Evolutionary conservation across 2,329 filamentous ascomycete genomes (phyloP), one percentile per base, ranked within the genome.

Genomic region (Botrytis deweyae): DNA sequence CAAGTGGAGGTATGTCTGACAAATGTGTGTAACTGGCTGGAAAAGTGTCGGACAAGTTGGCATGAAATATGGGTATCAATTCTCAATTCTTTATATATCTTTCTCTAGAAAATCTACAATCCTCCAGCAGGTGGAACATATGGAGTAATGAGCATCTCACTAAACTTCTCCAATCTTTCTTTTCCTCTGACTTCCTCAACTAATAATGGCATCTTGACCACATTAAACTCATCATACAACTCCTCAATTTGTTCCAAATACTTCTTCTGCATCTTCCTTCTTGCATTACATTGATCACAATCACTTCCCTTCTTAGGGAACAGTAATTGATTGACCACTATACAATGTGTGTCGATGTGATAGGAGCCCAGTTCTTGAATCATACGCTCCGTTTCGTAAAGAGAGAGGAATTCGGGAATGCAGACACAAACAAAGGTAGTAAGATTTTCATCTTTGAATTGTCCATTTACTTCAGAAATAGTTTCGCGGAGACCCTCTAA

Each of bases 361-460:
- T 97, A 99, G 82, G 89, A 92, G 66, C 94, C 91, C 75, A 99
- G 87, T 86, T 99, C 96, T 87, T 99, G 96, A 80, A 99, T 98
- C 96, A 99, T 98, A 80, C 96, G 93, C 87, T 99, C 96, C 76
- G 96, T 99, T 88, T 99, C 96, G 86, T 99, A 99, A 70, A 99
- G 88, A 55, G 92, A 95, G 79, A 99, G 84, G 86, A 99, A 99
- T 84, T 99, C 96, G 71, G 96, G 93, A 82, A 99, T 99, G 83
- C 96, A 97, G 75, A 99, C 96, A 83, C 96, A 98, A 72, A 99
- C 94, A 81, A 99, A 99, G 0, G 96, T 99, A 36, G 95, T 98
- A 80, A 98, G 89, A 78, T 94, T 92, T 73, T 96, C 91, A 82
- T 99, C 93, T 87, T 99, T 98, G 89, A 99, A 99, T 84, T 99